These are phyloP conservation scores for Xylaria curta DNA, from an alignment of 495 filamentous ascomycete genomes.

Conservation along the genomic window DNA sequence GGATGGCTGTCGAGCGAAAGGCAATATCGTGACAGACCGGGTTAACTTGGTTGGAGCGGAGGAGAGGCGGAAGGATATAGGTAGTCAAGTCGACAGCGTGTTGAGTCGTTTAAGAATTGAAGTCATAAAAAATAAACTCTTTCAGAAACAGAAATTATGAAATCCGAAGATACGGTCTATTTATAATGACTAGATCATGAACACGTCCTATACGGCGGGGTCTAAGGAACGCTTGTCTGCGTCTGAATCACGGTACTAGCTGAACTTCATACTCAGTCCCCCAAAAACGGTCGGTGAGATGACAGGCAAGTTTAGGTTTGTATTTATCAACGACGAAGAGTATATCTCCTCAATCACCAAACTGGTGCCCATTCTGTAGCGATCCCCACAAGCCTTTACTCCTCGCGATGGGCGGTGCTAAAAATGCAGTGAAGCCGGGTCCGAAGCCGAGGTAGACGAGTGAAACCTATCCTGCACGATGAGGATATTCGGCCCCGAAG, in stretches of 20 bases:
- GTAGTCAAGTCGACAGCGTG: constrained; percentile 12
- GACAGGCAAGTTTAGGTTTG: neutral
- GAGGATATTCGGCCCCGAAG: no score
- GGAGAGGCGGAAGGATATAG: constrained; percentile 10
- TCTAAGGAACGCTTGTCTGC: neutral
- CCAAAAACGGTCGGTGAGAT: neutral
- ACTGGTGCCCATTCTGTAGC: neutral
- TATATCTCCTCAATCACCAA: neutral
- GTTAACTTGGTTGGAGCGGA: constrained; percentile 5
- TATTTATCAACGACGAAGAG: neutral
- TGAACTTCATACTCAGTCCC: neutral
- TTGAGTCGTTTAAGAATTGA: constrained; percentile 26
- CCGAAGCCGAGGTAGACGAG: no score
- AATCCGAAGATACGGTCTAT: neutral
- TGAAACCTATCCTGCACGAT: no score
- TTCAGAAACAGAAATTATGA: neutral
- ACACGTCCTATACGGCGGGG: neutral
- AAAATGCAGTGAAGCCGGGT: no score
- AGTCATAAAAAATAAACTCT: constrained; percentile 6
- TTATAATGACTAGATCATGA: neutral
- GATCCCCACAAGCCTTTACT: neutral
- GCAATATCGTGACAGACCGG: neutral
- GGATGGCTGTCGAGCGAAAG: constrained; percentile 10
- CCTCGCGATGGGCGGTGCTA: no score
- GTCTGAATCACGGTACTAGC: neutral